These are phyloP conservation scores for Fusarium abutilonis DNA, from an alignment of 2,329 filamentous ascomycete genomes.

Conservation along the genomic window DNA sequence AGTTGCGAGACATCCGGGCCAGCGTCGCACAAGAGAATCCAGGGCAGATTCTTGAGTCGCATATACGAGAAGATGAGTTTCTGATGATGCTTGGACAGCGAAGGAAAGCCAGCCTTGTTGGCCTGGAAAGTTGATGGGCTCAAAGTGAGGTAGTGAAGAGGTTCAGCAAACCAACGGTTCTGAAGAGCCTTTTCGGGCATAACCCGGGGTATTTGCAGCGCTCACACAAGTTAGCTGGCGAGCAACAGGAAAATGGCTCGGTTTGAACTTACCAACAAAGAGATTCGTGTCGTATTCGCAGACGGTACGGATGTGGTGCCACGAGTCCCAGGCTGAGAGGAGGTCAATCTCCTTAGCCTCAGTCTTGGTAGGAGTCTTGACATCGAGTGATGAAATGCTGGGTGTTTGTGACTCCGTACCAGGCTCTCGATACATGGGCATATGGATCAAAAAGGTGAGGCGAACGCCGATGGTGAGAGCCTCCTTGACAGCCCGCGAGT, in stretches of 20 bases:
- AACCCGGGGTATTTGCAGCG: conserved; percentile 65
- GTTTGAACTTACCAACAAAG: conserved; percentile 76
- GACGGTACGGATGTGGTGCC: conserved; percentile 85
- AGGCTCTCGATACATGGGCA: conserved; percentile 84
- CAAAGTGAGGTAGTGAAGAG: conserved; percentile 70
- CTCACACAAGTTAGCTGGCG: conserved; percentile 48
- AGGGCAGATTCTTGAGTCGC: conserved; percentile 70
- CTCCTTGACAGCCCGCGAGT: conserved; percentile 85
- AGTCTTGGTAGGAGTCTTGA: conserved; percentile 46
- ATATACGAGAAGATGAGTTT: conserved; percentile 70
- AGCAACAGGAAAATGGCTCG: too few species aligned
- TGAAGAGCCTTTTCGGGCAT: conserved; percentile 70
- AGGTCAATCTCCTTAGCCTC: conserved; percentile 67
- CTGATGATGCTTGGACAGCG: conserved; percentile 70
- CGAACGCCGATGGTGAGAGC: conserved; percentile 78
- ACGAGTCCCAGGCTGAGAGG: conserved; percentile 90
- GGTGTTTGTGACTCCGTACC: conserved; percentile 63
- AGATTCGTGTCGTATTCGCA: conserved; percentile 87
- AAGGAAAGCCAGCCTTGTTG: conserved; percentile 70
- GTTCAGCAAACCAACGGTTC: conserved; percentile 75
- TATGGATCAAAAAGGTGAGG: conserved; percentile 80
- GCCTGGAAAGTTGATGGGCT: conserved; percentile 63
- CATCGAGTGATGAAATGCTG: conserved; percentile 60
- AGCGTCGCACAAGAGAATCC: conserved; percentile 70
- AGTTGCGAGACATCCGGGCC: conserved; percentile 58